phyloP scores from a whole-genome alignment of 768 basidiomycete species.

The Suillus sp. region DNA sequence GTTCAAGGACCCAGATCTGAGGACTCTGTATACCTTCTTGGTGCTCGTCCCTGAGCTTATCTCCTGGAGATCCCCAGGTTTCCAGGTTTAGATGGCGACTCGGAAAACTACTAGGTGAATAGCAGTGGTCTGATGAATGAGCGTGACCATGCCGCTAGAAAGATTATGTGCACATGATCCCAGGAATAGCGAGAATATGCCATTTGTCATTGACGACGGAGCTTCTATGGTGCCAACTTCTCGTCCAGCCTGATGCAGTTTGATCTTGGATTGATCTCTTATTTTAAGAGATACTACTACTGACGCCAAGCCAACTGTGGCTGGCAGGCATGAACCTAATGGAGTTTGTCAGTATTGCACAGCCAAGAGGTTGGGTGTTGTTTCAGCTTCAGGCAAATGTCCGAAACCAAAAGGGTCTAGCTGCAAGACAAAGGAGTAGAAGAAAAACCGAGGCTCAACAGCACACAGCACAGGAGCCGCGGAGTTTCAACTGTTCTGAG shows the following conservation, averaged over 20 bases:
- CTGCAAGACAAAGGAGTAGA: background rate
- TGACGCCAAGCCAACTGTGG: background rate
- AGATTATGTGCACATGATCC: background rate
- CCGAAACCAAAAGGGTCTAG: background rate
- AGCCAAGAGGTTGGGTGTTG: background rate
- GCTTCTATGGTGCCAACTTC: background rate
- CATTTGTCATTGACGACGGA: background rate
- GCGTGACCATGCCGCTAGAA: background rate
- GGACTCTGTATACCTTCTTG: background rate
- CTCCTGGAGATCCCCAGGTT: constrained; percentile 8
- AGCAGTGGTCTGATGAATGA: background rate
- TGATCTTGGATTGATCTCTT: background rate
- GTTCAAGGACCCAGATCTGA: background rate
- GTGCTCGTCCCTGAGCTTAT: constrained; percentile 4
- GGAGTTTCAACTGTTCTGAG: background rate
- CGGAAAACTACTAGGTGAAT: background rate
- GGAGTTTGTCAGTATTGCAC: background rate
- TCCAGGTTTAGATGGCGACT: background rate
- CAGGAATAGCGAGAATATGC: background rate
- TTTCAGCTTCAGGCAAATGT: background rate
- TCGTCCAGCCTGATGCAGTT: background rate
- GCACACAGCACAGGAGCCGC: background rate
- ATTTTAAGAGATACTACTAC: background rate
- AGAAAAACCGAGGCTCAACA: background rate
- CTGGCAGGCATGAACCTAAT: background rate